Percentiles rank a stretch among this genome's conserved stretches.
Conservation (phyloP, 768 basidiomycete genomes). For the Trametes sanguinea region DNA sequence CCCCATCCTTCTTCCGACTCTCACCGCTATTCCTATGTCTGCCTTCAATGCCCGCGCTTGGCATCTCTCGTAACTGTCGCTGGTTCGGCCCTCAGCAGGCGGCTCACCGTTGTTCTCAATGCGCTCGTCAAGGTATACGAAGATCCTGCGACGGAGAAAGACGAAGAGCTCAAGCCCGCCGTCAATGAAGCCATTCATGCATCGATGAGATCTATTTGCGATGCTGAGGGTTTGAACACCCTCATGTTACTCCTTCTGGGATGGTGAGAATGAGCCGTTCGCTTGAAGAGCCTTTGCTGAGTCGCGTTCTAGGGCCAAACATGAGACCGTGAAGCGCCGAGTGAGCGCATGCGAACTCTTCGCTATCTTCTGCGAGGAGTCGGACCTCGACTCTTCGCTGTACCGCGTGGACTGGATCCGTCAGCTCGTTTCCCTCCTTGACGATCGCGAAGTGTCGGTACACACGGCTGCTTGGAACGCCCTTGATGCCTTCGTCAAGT, state of each 20-base stretch:
- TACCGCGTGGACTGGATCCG: constrained; percentile 96
- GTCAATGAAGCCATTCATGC: constrained; percentile 76
- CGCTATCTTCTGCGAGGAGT: constrained; percentile 79
- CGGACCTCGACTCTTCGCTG: constrained; percentile 76
- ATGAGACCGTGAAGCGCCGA: constrained; percentile 67
- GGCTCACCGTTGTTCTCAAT: constrained; percentile 75
- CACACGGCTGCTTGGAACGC: constrained; percentile 83
- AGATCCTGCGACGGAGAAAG: constrained; percentile 48
- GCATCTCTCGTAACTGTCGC: constrained; percentile 93
- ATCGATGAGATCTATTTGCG: constrained; percentile 75
- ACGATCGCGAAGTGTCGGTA: constrained; percentile 73
- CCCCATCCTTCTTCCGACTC: constrained; percentile 93
- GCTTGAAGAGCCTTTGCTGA: not conserved
- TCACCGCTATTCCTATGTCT: constrained; percentile 89
- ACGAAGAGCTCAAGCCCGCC: constrained; percentile 70
- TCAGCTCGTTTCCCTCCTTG: constrained; percentile 79
- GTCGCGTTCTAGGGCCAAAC: constrained; percentile 65
- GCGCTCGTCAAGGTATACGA: constrained; percentile 81
- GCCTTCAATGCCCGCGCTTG: constrained; percentile 94
- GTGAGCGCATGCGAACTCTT: constrained; percentile 81
- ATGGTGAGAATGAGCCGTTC: constrained; percentile 55
- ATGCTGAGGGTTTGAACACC: constrained; percentile 86
- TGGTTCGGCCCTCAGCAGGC: constrained; percentile 83
- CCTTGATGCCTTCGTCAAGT: constrained; percentile 86
- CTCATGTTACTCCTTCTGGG: constrained; percentile 87